These are phyloP conservation scores for Garcia nutans DNA, from an alignment of 345 rosid species.

Conservation along the genomic window DNA sequence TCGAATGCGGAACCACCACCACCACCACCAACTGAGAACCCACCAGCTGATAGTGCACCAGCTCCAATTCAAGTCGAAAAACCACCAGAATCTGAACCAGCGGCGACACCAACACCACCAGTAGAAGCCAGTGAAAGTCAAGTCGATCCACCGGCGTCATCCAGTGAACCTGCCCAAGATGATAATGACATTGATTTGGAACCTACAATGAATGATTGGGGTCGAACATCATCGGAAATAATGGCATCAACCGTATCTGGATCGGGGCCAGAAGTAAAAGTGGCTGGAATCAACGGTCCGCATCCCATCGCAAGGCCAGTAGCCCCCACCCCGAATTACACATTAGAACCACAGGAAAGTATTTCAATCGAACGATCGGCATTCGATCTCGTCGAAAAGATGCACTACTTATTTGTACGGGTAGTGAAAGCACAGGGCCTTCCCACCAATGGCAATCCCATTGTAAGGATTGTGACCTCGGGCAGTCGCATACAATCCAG, in stretches of 20 bases:
- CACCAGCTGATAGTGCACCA: constrained; percentile 25
- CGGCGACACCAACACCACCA: constrained; percentile 18
- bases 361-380: constrained; percentile 61
- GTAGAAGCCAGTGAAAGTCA: constrained; percentile 16
- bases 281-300: constrained; percentile 38
- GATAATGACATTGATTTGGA: constrained; percentile 37
- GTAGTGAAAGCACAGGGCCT: constrained; percentile 69
- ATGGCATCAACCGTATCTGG: constrained; percentile 44
- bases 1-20: background rate
- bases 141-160: constrained; percentile 12
- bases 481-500: constrained; percentile 48
- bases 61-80: constrained; percentile 30
- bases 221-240: constrained; percentile 35
- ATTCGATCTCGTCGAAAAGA: constrained; percentile 90
- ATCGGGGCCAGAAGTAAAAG: constrained; percentile 48
- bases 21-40: constrained; percentile 3
- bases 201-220: constrained; percentile 26
- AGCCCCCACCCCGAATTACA: constrained; percentile 36
- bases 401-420: constrained; percentile 86
- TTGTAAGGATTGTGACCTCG: constrained; percentile 54
- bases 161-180: background rate
- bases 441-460: constrained; percentile 67
- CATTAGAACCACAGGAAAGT: constrained; percentile 57
- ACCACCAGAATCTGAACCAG: constrained; percentile 10
- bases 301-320: constrained; percentile 48